Base-by-base conservation (phyloP, 2,329 filamentous ascomycete genomes). In the Penicillium sp. region DNA sequence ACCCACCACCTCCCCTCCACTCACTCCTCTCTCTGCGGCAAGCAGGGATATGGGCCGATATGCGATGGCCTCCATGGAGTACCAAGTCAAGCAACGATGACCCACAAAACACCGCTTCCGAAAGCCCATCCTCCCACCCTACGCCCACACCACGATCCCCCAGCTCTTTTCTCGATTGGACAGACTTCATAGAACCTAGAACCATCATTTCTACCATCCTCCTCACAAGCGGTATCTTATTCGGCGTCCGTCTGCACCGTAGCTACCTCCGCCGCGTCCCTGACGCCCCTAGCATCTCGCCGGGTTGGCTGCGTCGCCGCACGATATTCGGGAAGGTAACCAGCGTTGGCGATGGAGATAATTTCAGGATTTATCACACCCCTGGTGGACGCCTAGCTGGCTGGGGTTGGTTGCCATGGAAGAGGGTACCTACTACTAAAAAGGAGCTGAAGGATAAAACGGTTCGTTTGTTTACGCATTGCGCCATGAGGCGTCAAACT, bases 341-440 rank as follows among this genome's bases (percentile, higher is more conserved):
- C 13, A 92, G 90, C 65, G 95, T 99, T 24, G 95, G 96, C 43
- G 95, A 99, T 81, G 96, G 92, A 4, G 95, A 99, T 75, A 93
- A 93, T 71, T 97, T 99, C 73, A 89, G 95, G 65, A 74, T 99
- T 48, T 99, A 89, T 73, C 95, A 99, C 74, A 98, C 92, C 0
- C 95, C 95, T 0, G 93, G 93, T n/a, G 95, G 95, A 11, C 83
- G 87, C 63, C 75, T 93, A 51, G 83, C 89, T 11, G 95, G 95
- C 52, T 99, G 95, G 95, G 92, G 90, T n/a, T 96, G 91, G 91
- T 70, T 95, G 62, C 88, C 84, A 6, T 81, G 84, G 72, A 81
- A 91, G 68, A 87, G 77, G 57, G 82, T 96, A 7, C 93, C 92
- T 1, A 81, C 78, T 13, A 85, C 82, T 56, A 88, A 83, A 70